Percentiles rank a stretch among this genome's conserved stretches.
Conservation (phyloP, 2,329 filamentous ascomycete genomes). For the Phyllosticta citrichinensis region DNA sequence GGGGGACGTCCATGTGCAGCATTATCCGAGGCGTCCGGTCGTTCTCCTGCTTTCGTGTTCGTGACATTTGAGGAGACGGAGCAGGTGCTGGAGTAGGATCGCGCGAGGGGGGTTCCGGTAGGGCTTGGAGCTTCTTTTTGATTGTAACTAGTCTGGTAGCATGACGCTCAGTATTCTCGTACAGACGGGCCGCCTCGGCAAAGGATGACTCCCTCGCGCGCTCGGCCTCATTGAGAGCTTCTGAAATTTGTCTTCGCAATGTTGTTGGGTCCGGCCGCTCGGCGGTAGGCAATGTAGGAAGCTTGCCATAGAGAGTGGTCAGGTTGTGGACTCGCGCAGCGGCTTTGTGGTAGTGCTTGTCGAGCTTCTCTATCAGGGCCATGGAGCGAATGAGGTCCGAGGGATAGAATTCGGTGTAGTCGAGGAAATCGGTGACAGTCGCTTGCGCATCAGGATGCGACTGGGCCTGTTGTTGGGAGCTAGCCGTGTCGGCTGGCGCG, state of each 20-base stretch:
- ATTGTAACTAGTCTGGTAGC: slow-evolving; percentile 49
- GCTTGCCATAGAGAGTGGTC: slow-evolving; percentile 37
- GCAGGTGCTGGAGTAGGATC: slow-evolving; percentile 46
- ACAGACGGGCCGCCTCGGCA: slow-evolving; percentile 46
- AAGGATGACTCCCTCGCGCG: slow-evolving; percentile 46
- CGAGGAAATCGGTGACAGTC: slow-evolving; percentile 57
- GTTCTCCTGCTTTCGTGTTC: background rate
- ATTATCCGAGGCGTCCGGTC: slow-evolving; percentile 18
- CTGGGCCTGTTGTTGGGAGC: slow-evolving; percentile 28
- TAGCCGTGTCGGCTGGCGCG: slow-evolving; percentile 16
- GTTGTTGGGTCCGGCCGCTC: slow-evolving; percentile 41
- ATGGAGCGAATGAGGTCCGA: slow-evolving; percentile 54
- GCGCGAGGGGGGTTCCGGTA: slow-evolving; percentile 50
- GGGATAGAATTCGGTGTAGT: slow-evolving; percentile 60
- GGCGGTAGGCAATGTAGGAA: slow-evolving; percentile 40
- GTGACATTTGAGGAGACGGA: slow-evolving; percentile 34
- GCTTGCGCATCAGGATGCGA: slow-evolving; percentile 55
- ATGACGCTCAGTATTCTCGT: slow-evolving; percentile 48
- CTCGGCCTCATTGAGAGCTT: slow-evolving; percentile 44
- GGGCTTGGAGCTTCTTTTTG: slow-evolving; percentile 50
- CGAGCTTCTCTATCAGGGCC: slow-evolving; percentile 48
- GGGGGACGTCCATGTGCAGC: slow-evolving; percentile 10
- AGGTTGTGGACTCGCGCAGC: slow-evolving; percentile 39
- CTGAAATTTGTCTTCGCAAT: slow-evolving; percentile 48
- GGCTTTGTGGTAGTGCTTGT: slow-evolving; percentile 32